phyloP scores from a whole-genome alignment of 148 eudicot genomes.

The Oxyria digyna region DNA sequence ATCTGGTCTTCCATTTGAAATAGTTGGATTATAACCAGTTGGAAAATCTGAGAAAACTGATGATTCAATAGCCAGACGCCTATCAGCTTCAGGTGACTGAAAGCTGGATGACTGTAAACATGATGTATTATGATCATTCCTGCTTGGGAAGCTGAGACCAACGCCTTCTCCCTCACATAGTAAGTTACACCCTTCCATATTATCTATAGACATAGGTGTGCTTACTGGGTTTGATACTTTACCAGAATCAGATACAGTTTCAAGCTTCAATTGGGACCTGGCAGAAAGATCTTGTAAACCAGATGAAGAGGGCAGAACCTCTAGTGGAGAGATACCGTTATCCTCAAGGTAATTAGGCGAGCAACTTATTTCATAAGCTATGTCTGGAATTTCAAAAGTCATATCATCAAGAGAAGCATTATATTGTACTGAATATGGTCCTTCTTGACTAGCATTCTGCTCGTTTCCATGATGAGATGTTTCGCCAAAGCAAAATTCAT shows the following conservation, averaged over 20 bases:
- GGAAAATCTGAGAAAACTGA: conserved; percentile 17
- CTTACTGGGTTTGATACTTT: conserved; percentile 1
- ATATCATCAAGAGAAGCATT: conserved; percentile 27
- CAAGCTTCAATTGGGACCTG: conserved; percentile 19
- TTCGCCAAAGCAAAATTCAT: conserved; percentile 29
- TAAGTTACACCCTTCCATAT: conserved; percentile 13
- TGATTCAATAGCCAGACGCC: conserved; percentile 23
- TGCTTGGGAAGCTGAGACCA: conserved; percentile 3
- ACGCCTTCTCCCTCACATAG: conserved; percentile 14
- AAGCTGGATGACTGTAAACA: conserved; percentile 19
- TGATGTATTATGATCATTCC: conserved; percentile 7
- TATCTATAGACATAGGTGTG: neutral
- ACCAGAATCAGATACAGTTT: conserved; percentile 17
- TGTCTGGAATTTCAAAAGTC: conserved; percentile 34
- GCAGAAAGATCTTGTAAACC: conserved; percentile 26
- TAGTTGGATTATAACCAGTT: conserved; percentile 17
- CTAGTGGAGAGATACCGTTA: conserved; percentile 25
- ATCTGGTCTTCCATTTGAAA: conserved; percentile 14
- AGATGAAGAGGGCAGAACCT: conserved; percentile 34
- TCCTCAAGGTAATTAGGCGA: conserved; percentile 28
- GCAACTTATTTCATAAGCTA: conserved; percentile 35
- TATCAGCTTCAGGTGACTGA: conserved; percentile 32
- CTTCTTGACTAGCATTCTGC: conserved; percentile 27
- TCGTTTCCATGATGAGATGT: conserved; percentile 31
- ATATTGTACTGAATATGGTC: conserved; percentile 32